Base-by-base conservation (phyloP, 1,284 basidiomycete species). In the Irpex sp. region DNA sequence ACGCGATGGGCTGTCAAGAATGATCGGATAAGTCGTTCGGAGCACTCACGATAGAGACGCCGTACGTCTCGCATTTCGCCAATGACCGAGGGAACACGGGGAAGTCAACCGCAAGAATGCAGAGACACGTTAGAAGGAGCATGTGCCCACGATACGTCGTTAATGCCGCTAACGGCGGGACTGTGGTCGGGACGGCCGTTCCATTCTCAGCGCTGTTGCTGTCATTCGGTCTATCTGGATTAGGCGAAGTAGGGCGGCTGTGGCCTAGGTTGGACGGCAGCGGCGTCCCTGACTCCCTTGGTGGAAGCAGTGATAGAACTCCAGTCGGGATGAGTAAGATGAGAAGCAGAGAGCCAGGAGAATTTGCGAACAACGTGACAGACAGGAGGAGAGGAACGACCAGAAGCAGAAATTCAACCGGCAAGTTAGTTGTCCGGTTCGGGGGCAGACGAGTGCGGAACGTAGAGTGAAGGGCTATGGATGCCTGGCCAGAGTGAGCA, bases 51-150 rank as follows among this genome's bases (percentile, higher is more conserved):
- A 97, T 70, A 21, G 95, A 97, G 0, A 94, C 94, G 0, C 97
- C 97, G 77, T 88, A 98, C 0, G 92, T 91, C 77, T 99, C 96
- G 71, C 94, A 97, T 74, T 99, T 99, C 8, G 91, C 95, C 57
- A 97, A 83, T 6, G 78, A 77, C 11, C 97, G 85, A 0, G 97
- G 97, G 71, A 98, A 99, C 26, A 97, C 83, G 0, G 85, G 86
- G 71, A 99, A 99, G 72, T 99, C 97, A 56, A 99, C 97, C 0
- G 97, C 97, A 6, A 99, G 85, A 65, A 99, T 99, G 47, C 89
- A 90, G 51, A 97, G 82, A 49, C 92, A 78, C 0, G 97, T 98
- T 82, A 99, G 87, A 37, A 98, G 78, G 83, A 99, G 91, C 94
- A 98, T 96, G 72, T 98, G 94, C 1, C 95, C 88, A 56, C 97